phyloP scores from a whole-genome alignment of 768 basidiomycete species.

The Suillus subaureus region DNA sequence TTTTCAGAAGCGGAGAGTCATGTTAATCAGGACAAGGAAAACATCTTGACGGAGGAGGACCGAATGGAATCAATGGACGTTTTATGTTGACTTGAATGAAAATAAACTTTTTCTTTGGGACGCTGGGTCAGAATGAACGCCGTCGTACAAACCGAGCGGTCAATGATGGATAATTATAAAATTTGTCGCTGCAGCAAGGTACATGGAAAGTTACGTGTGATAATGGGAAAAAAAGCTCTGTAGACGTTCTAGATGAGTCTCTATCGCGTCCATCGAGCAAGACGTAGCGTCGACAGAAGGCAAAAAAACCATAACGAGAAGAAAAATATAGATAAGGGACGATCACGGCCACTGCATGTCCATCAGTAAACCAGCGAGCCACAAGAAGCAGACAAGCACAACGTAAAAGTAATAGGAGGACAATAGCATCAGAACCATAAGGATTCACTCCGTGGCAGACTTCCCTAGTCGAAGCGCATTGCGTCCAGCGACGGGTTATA shows the following conservation, averaged over 20 bases:
- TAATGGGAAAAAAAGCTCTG: not conserved
- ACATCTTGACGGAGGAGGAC: not conserved
- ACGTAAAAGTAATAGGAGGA: not conserved
- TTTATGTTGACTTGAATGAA: not conserved
- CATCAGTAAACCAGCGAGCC: slow-evolving; percentile 2
- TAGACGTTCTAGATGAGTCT: slow-evolving; percentile 4
- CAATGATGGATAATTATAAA: not conserved
- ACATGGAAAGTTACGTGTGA: not conserved
- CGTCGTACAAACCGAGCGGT: not conserved
- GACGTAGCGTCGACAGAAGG: not conserved
- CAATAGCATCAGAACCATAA: not conserved
- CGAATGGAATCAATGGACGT: not conserved
- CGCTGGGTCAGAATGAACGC: not conserved
- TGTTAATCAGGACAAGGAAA: slow-evolving; percentile 1
- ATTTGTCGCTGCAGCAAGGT: not conserved
- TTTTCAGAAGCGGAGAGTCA: not conserved
- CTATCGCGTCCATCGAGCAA: not conserved
- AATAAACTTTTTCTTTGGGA: not conserved
- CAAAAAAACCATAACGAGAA: not conserved
- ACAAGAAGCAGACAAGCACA: slow-evolving; percentile 1
- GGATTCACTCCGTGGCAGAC: slow-evolving; percentile 4
- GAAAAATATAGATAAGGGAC: not conserved
- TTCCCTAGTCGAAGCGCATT: slow-evolving; percentile 27
- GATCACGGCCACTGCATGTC: slow-evolving; percentile 1
- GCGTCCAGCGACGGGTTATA: slow-evolving; percentile 22